phyloP scores from a whole-genome alignment of 768 basidiomycete species.

The Lentinula lateritia region DNA sequence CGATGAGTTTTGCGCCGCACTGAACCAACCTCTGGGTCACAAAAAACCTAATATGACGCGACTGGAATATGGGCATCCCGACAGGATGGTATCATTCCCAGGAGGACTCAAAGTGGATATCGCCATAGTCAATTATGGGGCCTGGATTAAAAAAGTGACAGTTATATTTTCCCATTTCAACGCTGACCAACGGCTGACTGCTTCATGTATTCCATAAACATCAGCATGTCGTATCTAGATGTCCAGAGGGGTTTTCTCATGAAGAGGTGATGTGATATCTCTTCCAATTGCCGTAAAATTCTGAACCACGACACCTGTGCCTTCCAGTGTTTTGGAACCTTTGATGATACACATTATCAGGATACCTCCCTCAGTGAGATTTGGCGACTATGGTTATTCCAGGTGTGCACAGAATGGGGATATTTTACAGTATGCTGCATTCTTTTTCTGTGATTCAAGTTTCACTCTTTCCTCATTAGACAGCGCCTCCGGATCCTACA shows the following conservation, averaged over 20 bases:
- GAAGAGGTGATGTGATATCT: constrained; percentile 38
- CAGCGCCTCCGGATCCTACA: constrained; percentile 65
- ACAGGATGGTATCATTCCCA: constrained; percentile 41
- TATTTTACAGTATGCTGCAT: constrained; percentile 58
- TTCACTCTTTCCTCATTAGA: constrained; percentile 30
- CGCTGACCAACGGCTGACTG: not conserved
- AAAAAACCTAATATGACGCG: constrained; percentile 21
- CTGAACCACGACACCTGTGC: not conserved
- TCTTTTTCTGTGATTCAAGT: not conserved
- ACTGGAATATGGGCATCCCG: constrained; percentile 43
- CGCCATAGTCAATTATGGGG: constrained; percentile 66
- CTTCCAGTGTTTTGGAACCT: constrained; percentile 81
- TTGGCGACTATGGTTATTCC: constrained; percentile 89
- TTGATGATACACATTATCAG: constrained; percentile 60
- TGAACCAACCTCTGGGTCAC: constrained; percentile 40
- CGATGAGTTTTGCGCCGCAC: constrained; percentile 59
- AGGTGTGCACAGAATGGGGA: constrained; percentile 94
- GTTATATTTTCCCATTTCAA: not conserved
- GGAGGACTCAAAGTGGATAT: constrained; percentile 49
- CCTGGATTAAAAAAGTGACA: constrained; percentile 66
- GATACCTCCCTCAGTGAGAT: constrained; percentile 57
- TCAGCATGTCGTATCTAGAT: constrained; percentile 53
- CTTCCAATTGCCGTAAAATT: not conserved
- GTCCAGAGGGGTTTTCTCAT: constrained; percentile 40
- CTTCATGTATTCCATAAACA: not conserved